These are phyloP conservation scores for Lachnellula arida DNA, from an alignment of 2,329 filamentous ascomycete species.

Conservation along the genomic window DNA sequence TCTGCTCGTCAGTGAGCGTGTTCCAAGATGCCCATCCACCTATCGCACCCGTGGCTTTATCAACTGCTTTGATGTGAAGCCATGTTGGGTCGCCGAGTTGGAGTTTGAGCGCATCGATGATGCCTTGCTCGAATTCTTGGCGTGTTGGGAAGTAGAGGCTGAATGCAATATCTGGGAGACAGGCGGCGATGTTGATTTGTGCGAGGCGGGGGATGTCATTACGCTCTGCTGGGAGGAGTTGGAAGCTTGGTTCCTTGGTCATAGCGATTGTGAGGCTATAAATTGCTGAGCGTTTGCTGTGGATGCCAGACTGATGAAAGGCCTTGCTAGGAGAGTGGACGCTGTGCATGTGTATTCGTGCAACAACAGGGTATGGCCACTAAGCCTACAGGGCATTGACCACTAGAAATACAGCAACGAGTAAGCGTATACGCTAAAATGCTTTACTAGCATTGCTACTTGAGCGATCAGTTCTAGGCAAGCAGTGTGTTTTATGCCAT, in stretches of 20 bases:
- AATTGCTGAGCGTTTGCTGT: no score
- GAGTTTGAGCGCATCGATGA: not conserved
- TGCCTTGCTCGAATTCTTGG: not conserved
- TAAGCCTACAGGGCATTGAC: no score
- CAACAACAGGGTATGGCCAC: no score
- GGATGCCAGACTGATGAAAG: no score
- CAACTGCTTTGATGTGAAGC: not conserved
- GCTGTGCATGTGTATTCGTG: no score
- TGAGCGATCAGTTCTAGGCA: no score
- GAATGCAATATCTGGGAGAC: not conserved
- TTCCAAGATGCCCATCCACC: not conserved
- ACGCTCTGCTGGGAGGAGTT: not conserved
- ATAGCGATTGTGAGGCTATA: no score
- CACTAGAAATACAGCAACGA: no score
- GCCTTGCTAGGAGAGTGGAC: no score
- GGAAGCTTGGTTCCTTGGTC: not conserved
- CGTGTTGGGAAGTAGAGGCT: not conserved
- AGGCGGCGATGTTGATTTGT: not conserved
- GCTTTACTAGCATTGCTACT: no score
- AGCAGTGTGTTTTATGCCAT: no score
- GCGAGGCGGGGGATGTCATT: not conserved
- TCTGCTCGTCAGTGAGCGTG: not conserved
- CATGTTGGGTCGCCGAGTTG: not conserved
- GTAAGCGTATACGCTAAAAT: no score
- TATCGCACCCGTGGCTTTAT: not conserved